A percentile compares a stretch with the other conserved stretches of the same genome.
Conservation (phyloP, 441 rosid genomes). For the Croton laevigatus region DNA sequence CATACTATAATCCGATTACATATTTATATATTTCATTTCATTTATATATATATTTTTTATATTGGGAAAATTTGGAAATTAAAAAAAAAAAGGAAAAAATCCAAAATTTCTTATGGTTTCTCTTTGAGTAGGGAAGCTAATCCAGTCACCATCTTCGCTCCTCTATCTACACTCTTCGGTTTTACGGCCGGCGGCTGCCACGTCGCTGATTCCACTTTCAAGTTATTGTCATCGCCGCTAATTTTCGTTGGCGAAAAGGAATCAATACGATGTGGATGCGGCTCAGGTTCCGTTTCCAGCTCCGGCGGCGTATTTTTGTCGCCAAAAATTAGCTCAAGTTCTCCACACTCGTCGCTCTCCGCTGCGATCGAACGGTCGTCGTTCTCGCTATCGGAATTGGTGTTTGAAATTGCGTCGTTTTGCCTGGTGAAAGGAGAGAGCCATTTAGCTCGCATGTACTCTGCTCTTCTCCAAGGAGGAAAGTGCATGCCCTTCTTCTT, state of each 20-base stretch:
- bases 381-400: conserved; percentile 7
- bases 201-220: conserved; percentile 16
- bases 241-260: conserved; percentile 24
- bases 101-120: conserved; percentile 53
- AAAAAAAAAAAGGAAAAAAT: conserved; percentile 14
- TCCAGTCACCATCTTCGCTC: conserved; percentile 75
- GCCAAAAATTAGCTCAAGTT: conserved; percentile 61
- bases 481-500: conserved; percentile 92
- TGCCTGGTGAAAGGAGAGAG: conserved; percentile 51
- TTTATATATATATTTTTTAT: conserved; percentile 23
- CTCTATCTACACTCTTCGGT: conserved; percentile 53
- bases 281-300: too few species aligned
- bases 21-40: conserved; percentile 4
- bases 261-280: conserved; percentile 3
- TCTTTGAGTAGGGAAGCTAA: conserved; percentile 76
- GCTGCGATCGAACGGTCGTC: not conserved
- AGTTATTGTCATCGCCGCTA: conserved; percentile 9
- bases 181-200: conserved; percentile 65
- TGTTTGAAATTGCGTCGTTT: conserved; percentile 19
- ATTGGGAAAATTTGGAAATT: conserved; percentile 19
- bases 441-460: conserved; percentile 94
- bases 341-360: conserved; percentile 33
- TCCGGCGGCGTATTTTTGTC: conserved; percentile 27
- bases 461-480: conserved; percentile 89
- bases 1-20: conserved; percentile 23